These are phyloP conservation scores for Pseudoscleropodium purum DNA, from an alignment of 225 moss, liverwort and hornwort species.

Conservation along the genomic window DNA sequence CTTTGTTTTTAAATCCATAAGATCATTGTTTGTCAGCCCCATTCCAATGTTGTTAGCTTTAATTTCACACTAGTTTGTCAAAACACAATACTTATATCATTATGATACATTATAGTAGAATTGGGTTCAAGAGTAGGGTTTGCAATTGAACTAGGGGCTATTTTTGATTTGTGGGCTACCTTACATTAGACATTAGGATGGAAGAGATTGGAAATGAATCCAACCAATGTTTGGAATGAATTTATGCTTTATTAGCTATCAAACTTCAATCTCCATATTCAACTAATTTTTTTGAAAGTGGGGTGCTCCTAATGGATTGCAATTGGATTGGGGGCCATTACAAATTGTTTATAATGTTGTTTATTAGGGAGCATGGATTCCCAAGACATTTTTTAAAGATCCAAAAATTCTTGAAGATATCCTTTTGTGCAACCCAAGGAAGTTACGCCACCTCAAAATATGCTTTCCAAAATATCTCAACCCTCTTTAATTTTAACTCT, in stretches of 20 bases:
- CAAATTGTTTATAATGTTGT: neutral
- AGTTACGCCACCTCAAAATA: neutral
- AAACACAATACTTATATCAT: too few relatives aligned
- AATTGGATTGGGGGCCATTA: neutral
- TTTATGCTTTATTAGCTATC: neutral
- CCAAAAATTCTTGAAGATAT: neutral
- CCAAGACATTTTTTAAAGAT: neutral
- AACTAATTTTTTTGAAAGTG: neutral
- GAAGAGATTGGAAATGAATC: neutral
- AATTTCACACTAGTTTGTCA: too few relatives aligned
- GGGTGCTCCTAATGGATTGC: neutral
- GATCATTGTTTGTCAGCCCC: neutral
- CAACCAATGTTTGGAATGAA: neutral
- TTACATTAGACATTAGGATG: neutral
- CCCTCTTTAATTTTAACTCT: too few relatives aligned
- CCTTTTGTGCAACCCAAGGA: neutral
- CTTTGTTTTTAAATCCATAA: neutral
- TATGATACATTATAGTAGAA: neutral
- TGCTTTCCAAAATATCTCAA: neutral
- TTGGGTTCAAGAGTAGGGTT: neutral
- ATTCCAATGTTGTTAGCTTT: neutral
- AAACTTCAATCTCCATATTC: neutral
- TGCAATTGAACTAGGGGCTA: neutral
- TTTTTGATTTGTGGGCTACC: neutral
- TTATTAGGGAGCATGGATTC: rapidly evolving